Percentiles rank a stretch among this genome's conserved stretches.
Conservation (phyloP, 2,329 filamentous ascomycete species). For the Zasmidium angulare region DNA sequence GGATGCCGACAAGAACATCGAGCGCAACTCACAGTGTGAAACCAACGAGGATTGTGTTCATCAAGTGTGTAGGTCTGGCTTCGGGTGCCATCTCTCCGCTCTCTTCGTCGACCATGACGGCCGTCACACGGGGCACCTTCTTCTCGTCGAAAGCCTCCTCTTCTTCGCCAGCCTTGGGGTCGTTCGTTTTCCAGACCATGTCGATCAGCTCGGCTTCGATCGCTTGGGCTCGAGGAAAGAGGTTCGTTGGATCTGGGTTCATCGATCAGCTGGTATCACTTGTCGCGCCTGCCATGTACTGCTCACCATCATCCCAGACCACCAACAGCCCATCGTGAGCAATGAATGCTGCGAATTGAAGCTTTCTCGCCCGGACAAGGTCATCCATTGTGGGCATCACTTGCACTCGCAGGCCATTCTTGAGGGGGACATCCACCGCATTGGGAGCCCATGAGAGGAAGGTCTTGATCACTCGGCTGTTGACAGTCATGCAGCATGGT, state of each 20-base stretch:
- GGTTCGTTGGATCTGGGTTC: constrained; percentile 58
- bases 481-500: constrained; percentile 78
- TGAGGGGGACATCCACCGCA: constrained; percentile 71
- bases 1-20: neutral
- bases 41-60: constrained; percentile 68
- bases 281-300: no score
- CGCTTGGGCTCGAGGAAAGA: constrained; percentile 66
- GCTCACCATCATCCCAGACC: constrained; percentile 71
- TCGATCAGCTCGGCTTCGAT: constrained; percentile 78
- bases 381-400: constrained; percentile 72
- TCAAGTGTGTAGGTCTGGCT: constrained; percentile 64
- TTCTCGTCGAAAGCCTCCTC: constrained; percentile 50
- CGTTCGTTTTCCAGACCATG: constrained; percentile 67
- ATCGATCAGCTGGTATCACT: neutral
- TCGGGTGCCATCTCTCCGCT: constrained; percentile 66
- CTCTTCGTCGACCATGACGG: constrained; percentile 68
- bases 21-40: constrained; percentile 53
- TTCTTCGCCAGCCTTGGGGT: constrained; percentile 54
- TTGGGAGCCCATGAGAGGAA: constrained; percentile 72
- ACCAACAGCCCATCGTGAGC: constrained; percentile 68
- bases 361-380: constrained; percentile 68
- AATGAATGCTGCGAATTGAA: constrained; percentile 79
- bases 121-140: constrained; percentile 46
- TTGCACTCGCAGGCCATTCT: constrained; percentile 74
- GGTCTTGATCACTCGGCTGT: constrained; percentile 75